Evolutionary conservation across 2,329 filamentous ascomycete species (phyloP).

Genomic region (Arthrinium phaeospermum): DNA sequence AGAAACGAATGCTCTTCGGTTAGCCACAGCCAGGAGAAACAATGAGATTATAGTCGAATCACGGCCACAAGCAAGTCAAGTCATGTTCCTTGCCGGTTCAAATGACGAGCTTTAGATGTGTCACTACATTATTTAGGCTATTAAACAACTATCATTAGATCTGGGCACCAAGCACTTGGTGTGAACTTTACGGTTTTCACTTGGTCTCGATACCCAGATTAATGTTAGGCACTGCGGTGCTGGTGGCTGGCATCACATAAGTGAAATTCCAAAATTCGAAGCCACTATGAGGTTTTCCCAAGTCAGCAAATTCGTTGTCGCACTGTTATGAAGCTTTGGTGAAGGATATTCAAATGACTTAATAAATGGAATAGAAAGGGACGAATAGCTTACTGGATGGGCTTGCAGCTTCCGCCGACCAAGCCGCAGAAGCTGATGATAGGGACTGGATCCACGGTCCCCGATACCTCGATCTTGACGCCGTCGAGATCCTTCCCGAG

Average conservation of each 20-base stretch:
- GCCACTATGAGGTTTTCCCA: constrained; percentile 24
- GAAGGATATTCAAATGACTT: not conserved
- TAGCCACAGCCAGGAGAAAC: not conserved
- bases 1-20: not conserved
- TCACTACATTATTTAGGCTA: not conserved
- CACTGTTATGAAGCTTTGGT: not conserved
- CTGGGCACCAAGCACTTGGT: not conserved
- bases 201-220: constrained; percentile 20
- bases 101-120: not conserved
- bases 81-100: not conserved
- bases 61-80: not conserved
- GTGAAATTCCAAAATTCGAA: constrained; percentile 37
- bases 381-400: constrained; percentile 24
- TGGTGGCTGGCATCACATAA: constrained; percentile 24
- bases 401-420: constrained; percentile 23
- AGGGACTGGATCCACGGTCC: constrained; percentile 39
- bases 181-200: not conserved
- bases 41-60: not conserved
- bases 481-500: constrained; percentile 47
- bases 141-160: not conserved
- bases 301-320: not conserved
- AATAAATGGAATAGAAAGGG: not conserved
- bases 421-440: constrained; percentile 41
- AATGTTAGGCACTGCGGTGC: constrained; percentile 21
- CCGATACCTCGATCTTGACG: constrained; percentile 41